Percentiles rank a stretch among this genome's conserved stretches.
phyloP scores from a whole-genome alignment of 495 filamentous ascomycete genomes.

The Hypoxylon perforatum region DNA sequence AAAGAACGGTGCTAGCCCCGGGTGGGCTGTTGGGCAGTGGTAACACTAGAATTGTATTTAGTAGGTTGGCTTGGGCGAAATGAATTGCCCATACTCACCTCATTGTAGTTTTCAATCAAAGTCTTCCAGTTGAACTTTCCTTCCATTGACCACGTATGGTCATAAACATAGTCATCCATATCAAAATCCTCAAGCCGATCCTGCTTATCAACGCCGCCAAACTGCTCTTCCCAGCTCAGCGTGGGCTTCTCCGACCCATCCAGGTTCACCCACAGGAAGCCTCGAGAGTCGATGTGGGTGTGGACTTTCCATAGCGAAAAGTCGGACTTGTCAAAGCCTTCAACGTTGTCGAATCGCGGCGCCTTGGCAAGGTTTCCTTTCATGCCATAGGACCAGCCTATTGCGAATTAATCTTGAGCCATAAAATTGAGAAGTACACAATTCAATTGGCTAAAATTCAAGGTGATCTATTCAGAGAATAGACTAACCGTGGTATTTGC shows the following conservation, averaged over 20 bases:
- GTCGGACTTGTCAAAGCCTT: conserved; percentile 64
- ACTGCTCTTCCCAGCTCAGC: conserved; percentile 56
- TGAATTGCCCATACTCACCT: conserved; percentile 19
- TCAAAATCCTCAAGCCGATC: conserved; percentile 51
- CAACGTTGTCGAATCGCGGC: conserved; percentile 63
- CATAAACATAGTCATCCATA: conserved; percentile 60
- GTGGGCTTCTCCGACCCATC: conserved; percentile 55
- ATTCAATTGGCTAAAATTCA: no score
- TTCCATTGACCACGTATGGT: conserved; percentile 60
- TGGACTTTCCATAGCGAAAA: conserved; percentile 64
- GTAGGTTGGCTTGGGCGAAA: no score
- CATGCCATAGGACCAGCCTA: conserved; percentile 66
- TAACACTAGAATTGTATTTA: conserved; percentile 48
- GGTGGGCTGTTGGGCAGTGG: conserved; percentile 62
- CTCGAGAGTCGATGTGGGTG: conserved; percentile 58
- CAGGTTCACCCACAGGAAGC: conserved; percentile 65
- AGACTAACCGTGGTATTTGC: conserved; percentile 65
- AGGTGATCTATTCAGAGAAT: no score
- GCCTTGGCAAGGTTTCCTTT: conserved; percentile 68
- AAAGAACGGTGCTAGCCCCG: conserved; percentile 54
- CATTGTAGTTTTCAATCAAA: conserved; percentile 61
- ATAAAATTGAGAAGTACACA: no score
- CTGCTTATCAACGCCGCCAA: conserved; percentile 52
- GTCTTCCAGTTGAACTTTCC: conserved; percentile 65
- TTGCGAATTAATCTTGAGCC: no score